A percentile compares a stretch with the other conserved stretches of the same genome.
phyloP scores from a whole-genome alignment of 192 early-diverging fungal genomes.

The Coemansia sp. region DNA sequence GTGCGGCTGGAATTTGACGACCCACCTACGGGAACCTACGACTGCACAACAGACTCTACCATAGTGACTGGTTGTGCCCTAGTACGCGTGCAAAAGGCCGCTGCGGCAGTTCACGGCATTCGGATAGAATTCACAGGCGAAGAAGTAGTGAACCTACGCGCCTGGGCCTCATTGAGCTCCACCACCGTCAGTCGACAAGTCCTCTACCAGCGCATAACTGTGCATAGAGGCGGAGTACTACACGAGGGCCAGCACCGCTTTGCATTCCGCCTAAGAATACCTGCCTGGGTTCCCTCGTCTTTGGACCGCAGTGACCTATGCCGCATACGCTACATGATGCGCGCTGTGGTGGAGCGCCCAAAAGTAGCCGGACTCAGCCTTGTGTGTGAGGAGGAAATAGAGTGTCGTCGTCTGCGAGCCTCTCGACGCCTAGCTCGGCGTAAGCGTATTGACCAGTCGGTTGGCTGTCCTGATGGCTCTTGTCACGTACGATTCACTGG shows the following conservation, averaged over 20 bases:
- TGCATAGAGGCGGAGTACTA: slow-evolving; percentile 22
- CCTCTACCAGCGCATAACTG: neutral
- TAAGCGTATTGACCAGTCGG: slow-evolving; percentile 48
- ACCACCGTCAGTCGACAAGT: slow-evolving; percentile 31
- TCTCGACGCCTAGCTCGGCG: slow-evolving; percentile 31
- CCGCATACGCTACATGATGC: slow-evolving; percentile 39
- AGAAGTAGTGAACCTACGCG: slow-evolving; percentile 42
- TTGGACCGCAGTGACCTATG: slow-evolving; percentile 36
- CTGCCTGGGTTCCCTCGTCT: slow-evolving; percentile 44
- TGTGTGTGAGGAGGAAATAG: slow-evolving; percentile 30
- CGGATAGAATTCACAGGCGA: slow-evolving; percentile 39
- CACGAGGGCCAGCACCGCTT: slow-evolving; percentile 33
- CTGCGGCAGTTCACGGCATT: slow-evolving; percentile 20
- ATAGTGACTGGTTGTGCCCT: slow-evolving; percentile 16
- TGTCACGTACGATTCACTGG: slow-evolving; percentile 51
- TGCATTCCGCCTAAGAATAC: slow-evolving; percentile 27
- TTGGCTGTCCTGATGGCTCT: slow-evolving; percentile 52
- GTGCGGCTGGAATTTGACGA: slow-evolving; percentile 25
- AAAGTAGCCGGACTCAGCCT: slow-evolving; percentile 6
- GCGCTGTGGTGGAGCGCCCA: slow-evolving; percentile 16
- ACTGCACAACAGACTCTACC: slow-evolving; percentile 2
- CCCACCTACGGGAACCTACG: neutral
- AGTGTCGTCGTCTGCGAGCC: slow-evolving; percentile 24
- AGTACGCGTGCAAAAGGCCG: slow-evolving; percentile 7
- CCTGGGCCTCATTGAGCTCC: slow-evolving; percentile 26